A percentile compares a stretch with the other conserved stretches of the same genome.
These are phyloP conservation scores for Thalassiosira livingstoniorum DNA, from an alignment of 352 stramenopile species.

Conservation along the genomic window DNA sequence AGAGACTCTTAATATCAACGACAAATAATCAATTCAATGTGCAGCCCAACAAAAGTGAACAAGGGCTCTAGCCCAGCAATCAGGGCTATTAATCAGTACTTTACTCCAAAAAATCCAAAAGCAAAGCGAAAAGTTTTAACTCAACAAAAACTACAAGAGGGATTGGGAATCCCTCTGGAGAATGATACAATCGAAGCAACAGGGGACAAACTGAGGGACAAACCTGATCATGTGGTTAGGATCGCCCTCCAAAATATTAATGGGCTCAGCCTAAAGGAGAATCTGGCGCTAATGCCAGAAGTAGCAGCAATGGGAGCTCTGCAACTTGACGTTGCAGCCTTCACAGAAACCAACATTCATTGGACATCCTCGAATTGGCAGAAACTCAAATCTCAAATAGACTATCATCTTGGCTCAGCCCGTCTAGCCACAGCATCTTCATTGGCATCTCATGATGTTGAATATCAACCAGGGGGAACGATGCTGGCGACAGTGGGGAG, in stretches of 20 bases:
- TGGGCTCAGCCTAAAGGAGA: not conserved
- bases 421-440: not conserved
- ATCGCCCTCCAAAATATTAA: conserved; percentile 18
- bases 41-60: too few species aligned
- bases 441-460: not conserved
- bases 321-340: conserved; percentile 5
- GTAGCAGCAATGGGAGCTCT: conserved; percentile 13
- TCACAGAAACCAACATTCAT: conserved; percentile 38
- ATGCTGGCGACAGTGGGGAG: not conserved
- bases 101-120: too few species aligned
- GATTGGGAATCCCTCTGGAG: too few species aligned
- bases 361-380: conserved; percentile 8
- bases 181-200: not conserved
- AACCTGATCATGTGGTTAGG: not conserved
- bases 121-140: too few species aligned
- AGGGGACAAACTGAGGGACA: conserved; percentile 1
- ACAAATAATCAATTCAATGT: too few species aligned
- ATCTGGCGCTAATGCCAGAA: conserved; percentile 15
- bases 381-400: conserved; percentile 15
- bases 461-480: conserved; percentile 12
- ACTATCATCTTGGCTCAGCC: not conserved
- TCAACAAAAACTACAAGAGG: too few species aligned
- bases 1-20: too few species aligned
- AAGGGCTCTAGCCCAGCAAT: too few species aligned
- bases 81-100: too few species aligned